Evolutionary conservation across 1,284 basidiomycete species (phyloP).

Genomic region (Laetiporus sulphureus): DNA sequence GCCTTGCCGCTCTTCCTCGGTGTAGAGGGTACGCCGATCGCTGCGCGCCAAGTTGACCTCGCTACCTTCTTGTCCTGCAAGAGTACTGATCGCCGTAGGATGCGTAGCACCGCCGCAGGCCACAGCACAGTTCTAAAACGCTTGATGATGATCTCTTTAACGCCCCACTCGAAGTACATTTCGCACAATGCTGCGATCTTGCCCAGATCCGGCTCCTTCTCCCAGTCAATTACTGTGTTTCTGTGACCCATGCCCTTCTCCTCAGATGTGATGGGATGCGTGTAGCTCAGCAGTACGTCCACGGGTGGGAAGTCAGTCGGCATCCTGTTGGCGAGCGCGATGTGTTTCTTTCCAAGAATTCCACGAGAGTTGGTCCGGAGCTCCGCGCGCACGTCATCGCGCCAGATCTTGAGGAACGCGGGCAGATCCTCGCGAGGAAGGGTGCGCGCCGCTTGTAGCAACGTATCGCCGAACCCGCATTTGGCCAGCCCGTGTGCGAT

Average conservation of each 20-base stretch:
- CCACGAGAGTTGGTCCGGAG: slow-evolving; percentile 65
- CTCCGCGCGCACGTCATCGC: slow-evolving; percentile 57
- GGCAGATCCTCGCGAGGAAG: slow-evolving; percentile 40
- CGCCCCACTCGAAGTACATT: slow-evolving; percentile 86
- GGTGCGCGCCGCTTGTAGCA: slow-evolving; percentile 56
- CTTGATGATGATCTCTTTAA: slow-evolving; percentile 70
- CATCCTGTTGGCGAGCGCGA: slow-evolving; percentile 54
- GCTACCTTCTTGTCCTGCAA: slow-evolving; percentile 28
- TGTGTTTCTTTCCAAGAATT: slow-evolving; percentile 52
- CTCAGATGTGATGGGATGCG: slow-evolving; percentile 68
- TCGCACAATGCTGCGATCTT: slow-evolving; percentile 75
- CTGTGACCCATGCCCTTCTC: slow-evolving; percentile 36
- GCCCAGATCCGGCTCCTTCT: slow-evolving; percentile 63
- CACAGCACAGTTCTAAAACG: slow-evolving; percentile 74
- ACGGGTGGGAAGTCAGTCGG: slow-evolving; percentile 58
- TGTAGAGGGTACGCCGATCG: slow-evolving; percentile 27
- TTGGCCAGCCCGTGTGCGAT: slow-evolving; percentile 65
- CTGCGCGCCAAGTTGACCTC: not conserved
- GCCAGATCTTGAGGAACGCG: slow-evolving; percentile 57
- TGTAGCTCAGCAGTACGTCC: slow-evolving; percentile 68
- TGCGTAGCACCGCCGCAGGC: slow-evolving; percentile 59
- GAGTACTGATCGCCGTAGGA: slow-evolving; percentile 53
- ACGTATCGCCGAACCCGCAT: slow-evolving; percentile 63
- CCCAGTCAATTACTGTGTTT: slow-evolving; percentile 37
- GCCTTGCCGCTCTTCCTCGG: slow-evolving; percentile 31